Evolutionary conservation across 306 rosid species (phyloP).

Genomic region (Lotus japonicus): DNA sequence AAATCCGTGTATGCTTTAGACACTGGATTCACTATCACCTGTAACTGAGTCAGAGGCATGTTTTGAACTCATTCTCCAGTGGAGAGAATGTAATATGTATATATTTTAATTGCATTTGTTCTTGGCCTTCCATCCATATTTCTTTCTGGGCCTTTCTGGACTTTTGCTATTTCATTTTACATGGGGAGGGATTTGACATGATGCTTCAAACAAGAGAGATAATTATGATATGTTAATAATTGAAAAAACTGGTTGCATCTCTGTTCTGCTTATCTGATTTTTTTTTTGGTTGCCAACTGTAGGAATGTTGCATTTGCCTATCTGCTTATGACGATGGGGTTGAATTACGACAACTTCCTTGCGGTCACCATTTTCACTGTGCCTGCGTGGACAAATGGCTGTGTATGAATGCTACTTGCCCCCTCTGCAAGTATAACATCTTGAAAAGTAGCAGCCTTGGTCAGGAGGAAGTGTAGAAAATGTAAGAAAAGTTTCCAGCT

Average conservation of each 20-base stretch:
- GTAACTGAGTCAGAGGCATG: background rate
- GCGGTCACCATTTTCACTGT: constrained; percentile 94
- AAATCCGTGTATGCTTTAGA: background rate
- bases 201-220: background rate
- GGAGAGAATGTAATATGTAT: constrained; percentile 9
- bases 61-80: background rate
- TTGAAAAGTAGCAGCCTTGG: constrained; percentile 58
- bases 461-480: constrained; percentile 59
- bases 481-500: constrained; percentile 7
- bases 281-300: constrained; percentile 15
- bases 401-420: constrained; percentile 85
- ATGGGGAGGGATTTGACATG: constrained; percentile 9
- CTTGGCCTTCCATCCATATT: background rate
- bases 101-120: background rate
- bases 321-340: constrained; percentile 80
- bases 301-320: constrained; percentile 99
- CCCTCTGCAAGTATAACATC: constrained; percentile 92
- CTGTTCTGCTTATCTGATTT: constrained; percentile 1
- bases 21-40: background rate
- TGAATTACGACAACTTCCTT: constrained; percentile 87
- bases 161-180: background rate
- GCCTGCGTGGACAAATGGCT: constrained; percentile 95
- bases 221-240: background rate
- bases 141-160: background rate
- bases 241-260: constrained; percentile 4